Base-by-base conservation (phyloP, 768 basidiomycete genomes). In the Leucocoprinus leucothites region DNA sequence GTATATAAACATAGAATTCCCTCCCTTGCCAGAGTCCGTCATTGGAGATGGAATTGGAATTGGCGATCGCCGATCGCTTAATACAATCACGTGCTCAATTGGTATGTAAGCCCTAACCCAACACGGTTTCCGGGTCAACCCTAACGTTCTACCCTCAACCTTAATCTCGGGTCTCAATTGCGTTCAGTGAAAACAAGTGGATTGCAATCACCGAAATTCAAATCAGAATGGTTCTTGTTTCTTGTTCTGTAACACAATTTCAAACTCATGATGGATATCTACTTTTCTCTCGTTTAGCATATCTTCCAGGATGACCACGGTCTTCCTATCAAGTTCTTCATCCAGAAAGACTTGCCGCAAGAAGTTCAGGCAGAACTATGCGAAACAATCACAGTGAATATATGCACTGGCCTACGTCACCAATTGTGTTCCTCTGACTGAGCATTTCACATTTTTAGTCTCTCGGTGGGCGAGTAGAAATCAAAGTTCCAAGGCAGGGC, bases 261-360 rank as follows among this genome's bases (percentile, higher is more conserved):
- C 11, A 11, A 31, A 31, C 22, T 24, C n/a, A 51, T 18, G 18
- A 48, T 50, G 26, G 52, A 24, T 36, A 48, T 50, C 18, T 52
- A 1, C 26, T 11, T 31, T 31, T 31, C 31, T 31, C 11, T 5
- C 11, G 6, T 22, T 1, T 57, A 89, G 86, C 82, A 84, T 45
- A 82, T 90, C 56, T 91, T 91, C 54, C 86, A 89, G 66, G 88
- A 88, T 61, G 67, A 61, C 58, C 81, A 78, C 63, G 84, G 84
- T 36, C 68, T 87, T 49, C 80, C 87, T 2, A 70, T 89, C 76
- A 92, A 91, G 64, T 92, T 92, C 65, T 92, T 91, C 67, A 80
- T 92, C 18, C 89, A 91, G 64, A 89, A 88, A 63, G 89, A 91
- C 66, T 74, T 92, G 8, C 69, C 81, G 3, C 76, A 84, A 54